A percentile compares a stretch with the other conserved stretches of the same genome.
phyloP scores from a whole-genome alignment of 495 filamentous ascomycete species.

The Trichoderma asperelloides region DNA sequence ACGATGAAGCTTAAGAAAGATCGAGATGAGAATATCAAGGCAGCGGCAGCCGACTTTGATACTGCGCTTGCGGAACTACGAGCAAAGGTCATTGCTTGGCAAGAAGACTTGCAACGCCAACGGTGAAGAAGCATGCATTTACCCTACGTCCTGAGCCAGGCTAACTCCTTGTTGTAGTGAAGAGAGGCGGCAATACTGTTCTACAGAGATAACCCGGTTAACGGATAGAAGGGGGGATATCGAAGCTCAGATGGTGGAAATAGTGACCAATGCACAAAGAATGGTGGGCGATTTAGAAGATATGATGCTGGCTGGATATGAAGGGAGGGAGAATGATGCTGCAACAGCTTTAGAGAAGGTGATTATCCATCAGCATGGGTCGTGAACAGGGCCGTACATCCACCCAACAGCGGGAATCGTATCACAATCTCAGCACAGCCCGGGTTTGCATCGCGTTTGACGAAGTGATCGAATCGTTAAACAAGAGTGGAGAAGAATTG shows the following conservation, averaged over 20 bases:
- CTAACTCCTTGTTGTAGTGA: neutral
- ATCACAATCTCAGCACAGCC: neutral
- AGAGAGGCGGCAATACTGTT: neutral
- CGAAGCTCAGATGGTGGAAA: neutral
- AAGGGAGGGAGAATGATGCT: neutral
- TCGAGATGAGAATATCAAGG: neutral
- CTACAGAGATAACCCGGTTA: neutral
- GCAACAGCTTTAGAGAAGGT: neutral
- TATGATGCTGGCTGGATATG: constrained; percentile 6
- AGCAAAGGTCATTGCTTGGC: neutral
- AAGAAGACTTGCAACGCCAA: neutral
- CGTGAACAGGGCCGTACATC: too few relatives aligned
- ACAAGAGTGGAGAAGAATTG: neutral
- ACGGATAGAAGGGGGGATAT: neutral
- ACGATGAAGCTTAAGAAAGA: neutral
- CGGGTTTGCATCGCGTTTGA: neutral
- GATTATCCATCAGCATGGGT: neutral
- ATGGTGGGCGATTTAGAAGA: neutral
- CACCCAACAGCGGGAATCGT: too few relatives aligned
- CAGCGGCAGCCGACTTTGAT: neutral
- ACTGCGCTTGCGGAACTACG: neutral
- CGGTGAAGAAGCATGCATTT: neutral
- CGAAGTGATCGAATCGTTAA: neutral
- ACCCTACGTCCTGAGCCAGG: neutral
- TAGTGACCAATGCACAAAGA: neutral